Percentiles rank a stretch among this genome's conserved stretches.
These are phyloP conservation scores for Talaromyces sp. DNA, from an alignment of 2,329 filamentous ascomycete genomes.

Conservation along the genomic window DNA sequence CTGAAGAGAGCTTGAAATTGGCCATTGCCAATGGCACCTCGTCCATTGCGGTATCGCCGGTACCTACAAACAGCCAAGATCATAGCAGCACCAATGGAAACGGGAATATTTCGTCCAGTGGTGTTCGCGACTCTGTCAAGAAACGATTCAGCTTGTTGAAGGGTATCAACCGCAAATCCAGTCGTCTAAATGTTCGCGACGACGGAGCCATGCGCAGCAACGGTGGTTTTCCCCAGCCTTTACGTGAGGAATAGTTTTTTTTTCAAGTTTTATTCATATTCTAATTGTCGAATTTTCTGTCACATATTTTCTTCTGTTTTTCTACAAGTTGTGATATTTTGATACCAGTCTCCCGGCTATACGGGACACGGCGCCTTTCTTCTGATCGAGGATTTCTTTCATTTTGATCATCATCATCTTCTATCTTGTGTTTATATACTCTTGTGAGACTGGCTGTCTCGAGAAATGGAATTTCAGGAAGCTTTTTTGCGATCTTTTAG, in stretches of 20 bases:
- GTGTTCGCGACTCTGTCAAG: constrained; percentile 58
- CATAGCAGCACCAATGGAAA: background rate
- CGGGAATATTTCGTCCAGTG: constrained; percentile 15
- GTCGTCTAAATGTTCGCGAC: constrained; percentile 47
- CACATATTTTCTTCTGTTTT: constrained; percentile 16
- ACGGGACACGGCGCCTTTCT: constrained; percentile 5
- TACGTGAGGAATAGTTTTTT: constrained; percentile 30
- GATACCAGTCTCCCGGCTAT: constrained; percentile 10
- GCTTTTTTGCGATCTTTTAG: background rate
- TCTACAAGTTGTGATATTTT: constrained; percentile 5
- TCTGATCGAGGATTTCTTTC: constrained; percentile 1
- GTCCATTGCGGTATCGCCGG: background rate
- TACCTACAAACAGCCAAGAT: constrained; percentile 20
- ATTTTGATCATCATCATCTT: background rate
- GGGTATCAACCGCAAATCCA: constrained; percentile 60
- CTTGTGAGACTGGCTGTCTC: background rate
- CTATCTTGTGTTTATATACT: constrained; percentile 5
- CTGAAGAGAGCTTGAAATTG: constrained; percentile 19
- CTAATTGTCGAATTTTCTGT: constrained; percentile 14
- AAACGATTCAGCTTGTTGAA: constrained; percentile 75
- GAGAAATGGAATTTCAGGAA: background rate
- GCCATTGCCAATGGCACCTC: constrained; percentile 8
- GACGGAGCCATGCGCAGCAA: constrained; percentile 9
- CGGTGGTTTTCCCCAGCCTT: constrained; percentile 20
- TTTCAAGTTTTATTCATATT: background rate